Evolutionary conservation across 2,329 filamentous ascomycete genomes (phyloP), one percentile per base, ranked within the genome.

Genomic region (Akanthomyces muscarius): DNA sequence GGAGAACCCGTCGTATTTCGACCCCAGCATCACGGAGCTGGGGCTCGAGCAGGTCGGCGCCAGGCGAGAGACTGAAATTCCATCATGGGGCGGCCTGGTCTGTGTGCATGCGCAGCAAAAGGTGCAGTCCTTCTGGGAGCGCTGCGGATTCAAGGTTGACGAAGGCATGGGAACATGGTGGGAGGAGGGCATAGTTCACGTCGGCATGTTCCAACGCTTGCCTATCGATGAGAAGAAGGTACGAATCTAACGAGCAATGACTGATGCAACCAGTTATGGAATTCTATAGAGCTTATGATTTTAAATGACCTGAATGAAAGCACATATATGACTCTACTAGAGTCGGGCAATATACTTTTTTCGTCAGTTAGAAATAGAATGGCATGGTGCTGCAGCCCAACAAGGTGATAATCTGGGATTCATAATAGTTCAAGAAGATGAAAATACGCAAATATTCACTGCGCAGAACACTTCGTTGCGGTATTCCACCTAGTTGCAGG

Each of bases 161-260:
- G 82, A 89, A 70, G 79, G 76, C 11, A 85, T 94, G 84, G 90
- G 91, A 0, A 81, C 74, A 38, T 97, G 92, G 92, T 80, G 82
- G 65, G 92, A 97, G 74, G 92, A 95, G 71, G 91, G 89, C 4
- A 94, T 97, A 61, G 80, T 84, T 67, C 92, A 97, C 78, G 82
- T 96, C 21, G 92, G 90, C 64, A 96, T 97, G 92, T 96, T 85
- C 66, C 70, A 75, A 66, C 76, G 84, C 41, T 64, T 87, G 33
- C 70, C 78, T 4, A 65, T 79, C 4, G 65, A 63, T 21, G 66
- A 69, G 47, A 68, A 71, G 61, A 59, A 68, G 42, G 66, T 71
- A 51, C 69, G 65, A 36, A 68, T 71, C 45, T 74, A 68, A 41
- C 58, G 55, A 57, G 23, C n/a, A 36, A 33, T 45, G 38, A 25